Evolutionary conservation across 805 yeast genomes (phyloP).

Genomic region (Teunomyces panamensis): DNA sequence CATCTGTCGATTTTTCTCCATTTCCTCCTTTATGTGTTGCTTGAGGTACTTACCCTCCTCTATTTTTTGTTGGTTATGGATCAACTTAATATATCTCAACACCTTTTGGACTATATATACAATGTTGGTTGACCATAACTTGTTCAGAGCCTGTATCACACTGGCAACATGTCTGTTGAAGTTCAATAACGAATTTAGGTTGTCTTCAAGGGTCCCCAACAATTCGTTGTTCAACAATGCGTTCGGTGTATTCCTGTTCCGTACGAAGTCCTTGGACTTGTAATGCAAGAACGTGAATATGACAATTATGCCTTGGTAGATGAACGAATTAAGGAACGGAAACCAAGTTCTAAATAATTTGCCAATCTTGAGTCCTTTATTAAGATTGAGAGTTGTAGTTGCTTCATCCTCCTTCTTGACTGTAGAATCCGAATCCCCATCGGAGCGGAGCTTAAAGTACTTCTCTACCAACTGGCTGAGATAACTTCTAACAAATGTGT

Average conservation of each 20-base stretch:
- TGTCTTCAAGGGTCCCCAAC: constrained; percentile 20
- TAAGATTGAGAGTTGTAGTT: not conserved
- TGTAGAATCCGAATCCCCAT: not conserved
- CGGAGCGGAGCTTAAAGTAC: constrained; percentile 7
- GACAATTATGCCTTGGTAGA: constrained; percentile 52
- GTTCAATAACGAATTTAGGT: constrained; percentile 20
- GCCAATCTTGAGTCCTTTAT: constrained; percentile 18
- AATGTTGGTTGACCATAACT: constrained; percentile 36
- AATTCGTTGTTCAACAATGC: constrained; percentile 16
- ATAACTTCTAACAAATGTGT: constrained; percentile 31
- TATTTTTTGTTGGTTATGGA: constrained; percentile 17
- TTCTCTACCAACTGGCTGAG: constrained; percentile 14
- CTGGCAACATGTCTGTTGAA: constrained; percentile 22
- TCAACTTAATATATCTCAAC: constrained; percentile 23
- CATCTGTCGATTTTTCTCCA: not conserved
- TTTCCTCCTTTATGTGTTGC: not conserved
- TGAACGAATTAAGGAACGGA: constrained; percentile 48
- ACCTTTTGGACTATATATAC: constrained; percentile 30
- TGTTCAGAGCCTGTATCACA: constrained; percentile 14
- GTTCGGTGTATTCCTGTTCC: constrained; percentile 14
- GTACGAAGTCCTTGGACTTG: constrained; percentile 34
- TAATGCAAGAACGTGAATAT: constrained; percentile 47
- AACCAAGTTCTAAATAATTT: constrained; percentile 37
- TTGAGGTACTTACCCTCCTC: not conserved
- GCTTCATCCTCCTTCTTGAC: constrained; percentile 4